A percentile compares a stretch with the other conserved stretches of the same genome.
Conservation (phyloP, 2,329 filamentous ascomycete species). For the Botrytis deweyae region DNA sequence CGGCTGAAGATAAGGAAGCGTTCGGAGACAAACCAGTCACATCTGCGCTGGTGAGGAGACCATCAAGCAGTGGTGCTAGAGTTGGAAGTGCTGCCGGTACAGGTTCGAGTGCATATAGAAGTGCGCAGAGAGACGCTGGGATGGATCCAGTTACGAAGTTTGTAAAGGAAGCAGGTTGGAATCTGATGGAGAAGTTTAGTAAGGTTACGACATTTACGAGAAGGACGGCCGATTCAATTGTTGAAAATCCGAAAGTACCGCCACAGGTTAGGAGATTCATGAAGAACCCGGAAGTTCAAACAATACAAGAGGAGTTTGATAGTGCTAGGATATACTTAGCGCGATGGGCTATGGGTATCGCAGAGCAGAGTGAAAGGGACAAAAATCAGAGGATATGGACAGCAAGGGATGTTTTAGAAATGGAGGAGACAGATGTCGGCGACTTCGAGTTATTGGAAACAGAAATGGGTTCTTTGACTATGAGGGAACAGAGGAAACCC, state of each 20-base stretch:
- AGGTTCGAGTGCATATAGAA: conserved; percentile 35
- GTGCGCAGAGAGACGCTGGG: conserved; percentile 56
- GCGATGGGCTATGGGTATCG: conserved; percentile 97
- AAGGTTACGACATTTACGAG: conserved; percentile 96
- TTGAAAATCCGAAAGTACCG: conserved; percentile 87
- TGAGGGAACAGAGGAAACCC: conserved; percentile 73
- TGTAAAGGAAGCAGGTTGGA: conserved; percentile 94
- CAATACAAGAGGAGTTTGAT: conserved; percentile 94
- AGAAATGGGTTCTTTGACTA: conserved; percentile 67
- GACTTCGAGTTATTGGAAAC: conserved; percentile 92
- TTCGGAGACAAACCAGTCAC: conserved; percentile 56
- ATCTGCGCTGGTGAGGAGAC: conserved; percentile 45
- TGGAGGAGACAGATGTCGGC: conserved; percentile 91
- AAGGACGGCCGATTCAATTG: conserved; percentile 85
- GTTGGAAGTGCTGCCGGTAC: conserved; percentile 42
- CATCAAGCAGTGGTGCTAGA: conserved; percentile 36
- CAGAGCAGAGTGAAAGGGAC: conserved; percentile 92
- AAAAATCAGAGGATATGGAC: conserved; percentile 87
- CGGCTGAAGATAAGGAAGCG: conserved; percentile 75
- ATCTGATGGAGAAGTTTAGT: conserved; percentile 92
- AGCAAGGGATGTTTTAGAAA: conserved; percentile 84
- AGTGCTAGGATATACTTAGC: conserved; percentile 92
- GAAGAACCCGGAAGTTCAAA: conserved; percentile 91
- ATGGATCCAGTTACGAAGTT: conserved; percentile 95
- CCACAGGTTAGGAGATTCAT: conserved; percentile 83